Base-by-base conservation (phyloP, 441 rosid genomes). In the Aleurites moluccanus region DNA sequence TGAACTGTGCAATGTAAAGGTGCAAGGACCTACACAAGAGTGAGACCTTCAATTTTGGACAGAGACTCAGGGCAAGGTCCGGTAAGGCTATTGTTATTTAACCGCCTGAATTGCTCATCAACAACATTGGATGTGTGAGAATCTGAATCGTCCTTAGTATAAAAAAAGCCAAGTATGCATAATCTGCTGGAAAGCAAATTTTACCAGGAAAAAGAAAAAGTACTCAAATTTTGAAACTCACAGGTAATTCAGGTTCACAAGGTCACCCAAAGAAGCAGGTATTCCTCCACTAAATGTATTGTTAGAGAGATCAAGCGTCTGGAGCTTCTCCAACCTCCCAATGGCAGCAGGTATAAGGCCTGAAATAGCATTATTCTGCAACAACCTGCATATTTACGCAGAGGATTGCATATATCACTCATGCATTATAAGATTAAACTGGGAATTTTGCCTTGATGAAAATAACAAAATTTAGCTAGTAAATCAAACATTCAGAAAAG, bases 231-330 rank as follows among this genome's bases (percentile, higher is more conserved):
- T 59, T 56, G 55, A 38, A 71, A 82, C 90, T 89, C 78, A 94
- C 99, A 94, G 77, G 84, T 92, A 94, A 77, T 92, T 89, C 67
- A 94, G 86, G 83, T 79, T 86, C 82, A 80, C 81, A 60, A 94
- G 92, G 81, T 85, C 85, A 75, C 98, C 98, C 27, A 94, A 73
- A 30, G 98, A 87, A 69, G 76, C 40, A 0, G 99, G 98, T 65
- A 94, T 90, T 80, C 79, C 88, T 69, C 97, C 97, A 15, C 78
- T 77, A 73, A 94, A 90, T 27, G 80, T 80, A 74, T 92, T 94
- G 83, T 87, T 92, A 38, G 99, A 94, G 67, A 94, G 97, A 83
- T 94, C 99, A 28, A 94, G 97, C 18, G 96, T 88, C 75, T 82
- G 87, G 62, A 94, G 98, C 81, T 84, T 90, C 82, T 80, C 90